Conservation (phyloP, 805 yeast species). For the Yamadazyma paraphyllophila region DNA sequence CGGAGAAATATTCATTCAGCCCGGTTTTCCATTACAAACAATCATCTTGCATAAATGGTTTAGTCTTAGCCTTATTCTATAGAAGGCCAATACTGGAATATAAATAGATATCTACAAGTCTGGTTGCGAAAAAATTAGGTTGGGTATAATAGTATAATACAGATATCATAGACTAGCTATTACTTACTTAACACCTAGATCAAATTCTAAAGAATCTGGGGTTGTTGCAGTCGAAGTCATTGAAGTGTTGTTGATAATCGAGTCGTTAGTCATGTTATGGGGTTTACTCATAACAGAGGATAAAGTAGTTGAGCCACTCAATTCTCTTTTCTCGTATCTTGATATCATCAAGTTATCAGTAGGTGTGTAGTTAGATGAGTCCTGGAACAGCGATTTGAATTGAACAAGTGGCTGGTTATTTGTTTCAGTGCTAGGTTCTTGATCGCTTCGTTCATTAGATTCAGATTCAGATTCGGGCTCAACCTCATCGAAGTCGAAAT, state of each 20-base stretch:
- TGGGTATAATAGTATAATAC: neutral
- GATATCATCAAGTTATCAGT: neutral
- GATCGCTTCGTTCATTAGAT: neutral
- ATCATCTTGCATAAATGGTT: no score
- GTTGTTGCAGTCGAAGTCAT: slow-evolving; percentile 14
- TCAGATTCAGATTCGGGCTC: no score
- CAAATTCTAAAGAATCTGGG: slow-evolving; percentile 18
- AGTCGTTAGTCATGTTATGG: slow-evolving; percentile 9
- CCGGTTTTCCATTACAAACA: no score
- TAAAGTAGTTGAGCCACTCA: slow-evolving; percentile 17
- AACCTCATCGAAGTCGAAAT: neutral
- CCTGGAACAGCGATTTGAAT: neutral
- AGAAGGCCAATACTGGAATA: no score
- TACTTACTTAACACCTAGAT: slow-evolving; percentile 1
- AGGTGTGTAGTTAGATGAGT: neutral
- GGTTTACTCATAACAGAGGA: slow-evolving; percentile 21
- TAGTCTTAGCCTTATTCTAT: neutral
- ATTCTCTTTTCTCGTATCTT: slow-evolving; percentile 10
- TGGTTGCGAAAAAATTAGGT: no score
- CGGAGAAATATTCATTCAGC: no score
- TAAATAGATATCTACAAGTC: no score
- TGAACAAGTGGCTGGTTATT: neutral
- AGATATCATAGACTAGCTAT: neutral
- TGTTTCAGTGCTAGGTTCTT: neutral
- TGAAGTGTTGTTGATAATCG: slow-evolving; percentile 10